phyloP scores from a whole-genome alignment of 495 filamentous ascomycete species.

The Cercophora scortea region DNA sequence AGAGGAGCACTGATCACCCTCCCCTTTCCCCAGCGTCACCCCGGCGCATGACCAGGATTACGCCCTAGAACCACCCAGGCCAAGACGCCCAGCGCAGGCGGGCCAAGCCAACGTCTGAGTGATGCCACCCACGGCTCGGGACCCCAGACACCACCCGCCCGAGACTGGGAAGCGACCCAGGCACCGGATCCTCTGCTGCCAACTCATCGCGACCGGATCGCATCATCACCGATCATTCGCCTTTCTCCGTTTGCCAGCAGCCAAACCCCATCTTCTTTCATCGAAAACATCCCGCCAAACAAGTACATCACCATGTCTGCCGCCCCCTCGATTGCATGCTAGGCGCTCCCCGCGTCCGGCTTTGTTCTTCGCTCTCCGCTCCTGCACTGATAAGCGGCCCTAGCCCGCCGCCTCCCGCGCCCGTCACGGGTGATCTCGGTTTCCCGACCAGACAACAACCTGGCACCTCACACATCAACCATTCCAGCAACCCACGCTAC shows the following conservation, averaged over 20 bases:
- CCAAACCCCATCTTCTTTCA: not conserved
- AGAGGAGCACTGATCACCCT: too few relatives aligned
- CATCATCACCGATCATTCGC: not conserved
- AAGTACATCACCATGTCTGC: constrained; percentile 7
- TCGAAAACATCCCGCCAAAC: not conserved
- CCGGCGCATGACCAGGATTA: too few relatives aligned
- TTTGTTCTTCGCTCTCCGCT: constrained; percentile 3
- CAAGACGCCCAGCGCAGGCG: too few relatives aligned
- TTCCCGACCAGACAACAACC: not conserved
- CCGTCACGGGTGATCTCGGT: not conserved
- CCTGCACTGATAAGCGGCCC: not conserved
- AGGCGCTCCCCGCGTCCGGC: constrained; percentile 14
- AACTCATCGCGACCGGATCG: not conserved
- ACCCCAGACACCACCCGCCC: too few relatives aligned
- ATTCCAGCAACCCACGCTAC: too few relatives aligned
- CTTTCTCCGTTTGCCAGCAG: not conserved
- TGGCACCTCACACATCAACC: too few relatives aligned
- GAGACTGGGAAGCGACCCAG: too few relatives aligned
- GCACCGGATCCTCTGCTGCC: too few relatives aligned
- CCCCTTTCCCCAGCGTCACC: too few relatives aligned
- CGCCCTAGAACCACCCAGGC: too few relatives aligned
- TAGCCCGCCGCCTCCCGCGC: not conserved
- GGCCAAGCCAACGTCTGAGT: too few relatives aligned
- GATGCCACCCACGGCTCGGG: too few relatives aligned
- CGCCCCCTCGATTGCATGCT: constrained; percentile 7